Evolutionary conservation across 176 grass and related monocot genomes (phyloP).

Genomic region (bread wheat (Triticum aestivum)): DNA sequence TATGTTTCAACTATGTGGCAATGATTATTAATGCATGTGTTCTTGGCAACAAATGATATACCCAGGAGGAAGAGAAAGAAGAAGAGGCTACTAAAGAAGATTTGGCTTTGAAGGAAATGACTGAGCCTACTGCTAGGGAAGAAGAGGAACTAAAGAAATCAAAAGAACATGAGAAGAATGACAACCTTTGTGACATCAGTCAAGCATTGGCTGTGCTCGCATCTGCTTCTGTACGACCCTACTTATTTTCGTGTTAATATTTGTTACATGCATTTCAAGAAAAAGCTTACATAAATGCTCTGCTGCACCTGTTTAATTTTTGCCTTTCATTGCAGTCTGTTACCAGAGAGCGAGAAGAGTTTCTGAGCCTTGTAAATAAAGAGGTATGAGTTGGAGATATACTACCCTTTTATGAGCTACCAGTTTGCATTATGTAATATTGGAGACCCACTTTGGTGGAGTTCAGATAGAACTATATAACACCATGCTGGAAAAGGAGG

Average conservation of each 20-base stretch:
- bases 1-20: neutral
- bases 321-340: slow-evolving; percentile 66
- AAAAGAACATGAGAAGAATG: slow-evolving; percentile 61
- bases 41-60: slow-evolving; percentile 22
- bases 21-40: slow-evolving; percentile 9
- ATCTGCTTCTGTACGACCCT: slow-evolving; percentile 84
- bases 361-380: slow-evolving; percentile 90
- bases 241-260: neutral
- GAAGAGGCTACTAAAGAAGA: slow-evolving; percentile 50
- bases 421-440: slow-evolving; percentile 34
- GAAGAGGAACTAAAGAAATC: slow-evolving; percentile 58
- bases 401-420: slow-evolving; percentile 4
- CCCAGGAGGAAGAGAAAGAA: slow-evolving; percentile 87
- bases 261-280: slow-evolving; percentile 9
- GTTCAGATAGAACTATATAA: slow-evolving; percentile 95
- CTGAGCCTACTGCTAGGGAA: slow-evolving; percentile 66
- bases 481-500: slow-evolving; percentile 75
- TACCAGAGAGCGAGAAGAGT: slow-evolving; percentile 82
- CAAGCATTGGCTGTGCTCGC: slow-evolving; percentile 77
- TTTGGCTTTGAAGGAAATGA: slow-evolving; percentile 91
- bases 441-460: neutral
- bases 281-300: slow-evolving; percentile 13
- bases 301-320: slow-evolving; percentile 1
- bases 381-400: slow-evolving; percentile 52
- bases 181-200: slow-evolving; percentile 76